Evolutionary conservation across 768 basidiomycete species (phyloP).

Genomic region (Tulasnella sp.): DNA sequence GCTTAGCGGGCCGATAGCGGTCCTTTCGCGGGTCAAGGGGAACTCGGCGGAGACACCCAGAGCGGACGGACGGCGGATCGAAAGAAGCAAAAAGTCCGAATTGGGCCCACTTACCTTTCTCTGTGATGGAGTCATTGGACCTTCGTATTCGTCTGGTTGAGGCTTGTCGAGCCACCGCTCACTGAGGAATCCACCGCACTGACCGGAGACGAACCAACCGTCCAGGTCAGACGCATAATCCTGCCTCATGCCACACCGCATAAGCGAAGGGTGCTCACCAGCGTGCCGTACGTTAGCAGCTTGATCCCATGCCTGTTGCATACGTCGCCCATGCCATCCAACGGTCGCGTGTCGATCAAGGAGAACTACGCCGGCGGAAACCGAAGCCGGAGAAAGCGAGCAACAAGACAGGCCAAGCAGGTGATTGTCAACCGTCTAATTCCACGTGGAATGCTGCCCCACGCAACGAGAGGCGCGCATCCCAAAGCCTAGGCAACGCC

Average conservation of each 20-base stretch:
- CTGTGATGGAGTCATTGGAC: slow-evolving; percentile 75
- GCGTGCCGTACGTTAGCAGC: slow-evolving; percentile 78
- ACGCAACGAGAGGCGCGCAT: background rate
- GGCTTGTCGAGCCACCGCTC: slow-evolving; percentile 71
- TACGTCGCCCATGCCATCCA: slow-evolving; percentile 76
- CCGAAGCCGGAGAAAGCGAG: background rate
- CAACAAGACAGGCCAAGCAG: slow-evolving; percentile 5
- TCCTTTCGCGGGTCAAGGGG: slow-evolving; percentile 1
- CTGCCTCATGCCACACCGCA: background rate
- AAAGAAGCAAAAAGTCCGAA: background rate
- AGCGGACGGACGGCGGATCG: slow-evolving; percentile 7
- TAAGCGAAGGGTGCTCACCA: slow-evolving; percentile 53
- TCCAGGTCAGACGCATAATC: background rate
- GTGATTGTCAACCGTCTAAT: slow-evolving; percentile 17
- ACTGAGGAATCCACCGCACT: slow-evolving; percentile 85
- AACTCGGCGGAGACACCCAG: slow-evolving; percentile 1
- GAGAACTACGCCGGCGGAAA: slow-evolving; percentile 61
- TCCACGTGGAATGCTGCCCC: slow-evolving; percentile 16
- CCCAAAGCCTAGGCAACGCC: slow-evolving; percentile 1
- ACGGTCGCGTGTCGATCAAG: slow-evolving; percentile 74
- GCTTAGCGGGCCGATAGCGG: slow-evolving; percentile 13
- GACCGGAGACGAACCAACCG: slow-evolving; percentile 12
- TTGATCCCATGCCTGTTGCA: slow-evolving; percentile 74
- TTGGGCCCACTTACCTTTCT: slow-evolving; percentile 60
- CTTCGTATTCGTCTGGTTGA: slow-evolving; percentile 73